Base-by-base conservation (phyloP, 345 rosid species). In the Citrus australasica region DNA sequence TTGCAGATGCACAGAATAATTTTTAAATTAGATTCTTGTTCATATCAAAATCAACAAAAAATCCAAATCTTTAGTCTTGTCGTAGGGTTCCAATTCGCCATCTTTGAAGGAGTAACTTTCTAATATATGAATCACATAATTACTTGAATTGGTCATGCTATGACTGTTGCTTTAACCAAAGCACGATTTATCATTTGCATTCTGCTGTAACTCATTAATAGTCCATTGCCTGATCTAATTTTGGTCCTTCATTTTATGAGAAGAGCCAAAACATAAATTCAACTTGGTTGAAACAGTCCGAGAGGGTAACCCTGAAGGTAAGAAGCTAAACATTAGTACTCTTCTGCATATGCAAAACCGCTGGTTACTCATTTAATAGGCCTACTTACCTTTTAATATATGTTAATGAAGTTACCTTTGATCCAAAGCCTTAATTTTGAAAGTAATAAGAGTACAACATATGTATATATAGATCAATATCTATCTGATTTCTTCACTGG, bases 1-100 rank as follows among this genome's bases (percentile, higher is more conserved):
- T 64, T 75, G 27, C 27, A 64, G 70, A 64, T 35, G 25, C 9
- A 38, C 14, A 75, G 24, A 64, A 64, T 75, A 64, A 64, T 75
- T 22, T 75, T 42, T 22, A n/a, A 21, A 42, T 75, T 22, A 46
- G 70, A 9, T 9, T 21, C 53, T 32, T 6, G 24, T 27, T 25
- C 51, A 46, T 75, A 25, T 19, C 19, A 75, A 42, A 63, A 53
- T 75, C 69, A 63, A 75, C 61, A 38, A 38, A 27, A 63, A 27
- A 17, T 42, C 28, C 21, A 46, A 22, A 46, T 30, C 78, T 64
- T 46, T 63, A 75, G 33, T 65, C 51, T 53, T 32, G 19, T 76
- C 71, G n/a, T 22, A 53, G 46, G 72, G 38, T 66, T 76, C 72
- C 33, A 75, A 75, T 42, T 48, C 25, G 67, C 71, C 13, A 2